Base-by-base conservation (phyloP, 495 filamentous ascomycete species). In the Aspergillus ostianus region DNA sequence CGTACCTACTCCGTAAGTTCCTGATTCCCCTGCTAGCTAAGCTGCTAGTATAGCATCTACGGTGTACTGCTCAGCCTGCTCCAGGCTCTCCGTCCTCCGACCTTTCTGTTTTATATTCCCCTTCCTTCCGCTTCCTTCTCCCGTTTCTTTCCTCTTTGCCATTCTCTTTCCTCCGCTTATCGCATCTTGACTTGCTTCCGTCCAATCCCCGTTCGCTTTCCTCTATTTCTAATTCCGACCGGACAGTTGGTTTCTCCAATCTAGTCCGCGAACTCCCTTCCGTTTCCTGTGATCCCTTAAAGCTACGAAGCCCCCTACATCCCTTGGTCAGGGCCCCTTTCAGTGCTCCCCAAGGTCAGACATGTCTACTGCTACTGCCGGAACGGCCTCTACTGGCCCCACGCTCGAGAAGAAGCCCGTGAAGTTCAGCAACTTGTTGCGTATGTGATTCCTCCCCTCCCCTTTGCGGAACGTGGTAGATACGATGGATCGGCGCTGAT, bases 361-460 rank as follows among this genome's bases (percentile, higher is more conserved):
- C 62, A 79, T 85, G 72, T 76, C 75, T 72, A 72, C 81, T 69
- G 76, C 79, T 75, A 72, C 81, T 65, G 70, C 79, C 60, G 71
- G 81, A 59, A 80, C 84, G 70, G 79, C 82, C 69, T 63, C 70
- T 53, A 59, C 67, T 19, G 63, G 47, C 61, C 70, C 62, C 52
- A 81, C 73, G 79, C 80, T 93, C 67, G 92, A 97, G 88, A 98
- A 97, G 89, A 98, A 98, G 86, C 95, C 95, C 62, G 87, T 98
- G 83, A 98, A 96, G 85, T 98, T 98, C 85, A 96, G 92, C 80
- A 98, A 98, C 79, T 78, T 98, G 83, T 82, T 98, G 69, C 83
- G 85, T 87, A 74, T 72, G 84, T 79, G 7, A 47, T 27, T 44
- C 61, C 64, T 57, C 66, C 50, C 65, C 61, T 45, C 23, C 23